Evolutionary conservation across 257 asterid species (phyloP).

Genomic region (Henckelia pumila): DNA sequence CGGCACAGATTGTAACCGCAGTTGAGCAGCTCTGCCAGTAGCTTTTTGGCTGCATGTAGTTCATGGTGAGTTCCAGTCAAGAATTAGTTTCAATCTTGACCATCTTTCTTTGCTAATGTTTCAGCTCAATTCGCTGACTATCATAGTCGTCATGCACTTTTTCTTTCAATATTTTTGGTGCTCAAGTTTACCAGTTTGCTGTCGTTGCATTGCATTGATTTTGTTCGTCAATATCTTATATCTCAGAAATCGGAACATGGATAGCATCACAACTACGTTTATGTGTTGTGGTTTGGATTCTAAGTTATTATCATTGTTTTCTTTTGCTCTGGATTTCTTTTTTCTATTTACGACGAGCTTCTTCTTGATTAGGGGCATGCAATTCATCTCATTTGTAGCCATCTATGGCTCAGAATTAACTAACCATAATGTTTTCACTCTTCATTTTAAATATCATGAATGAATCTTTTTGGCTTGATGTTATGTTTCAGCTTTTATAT

Average conservation of each 20-base stretch:
- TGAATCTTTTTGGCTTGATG: no score
- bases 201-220: background rate
- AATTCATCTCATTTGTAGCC: no score
- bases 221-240: background rate
- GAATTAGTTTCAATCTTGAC: constrained; percentile 13
- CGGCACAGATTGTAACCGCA: constrained; percentile 50
- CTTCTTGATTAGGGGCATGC: no score
- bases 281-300: background rate
- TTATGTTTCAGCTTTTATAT: no score
- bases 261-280: background rate
- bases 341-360: background rate
- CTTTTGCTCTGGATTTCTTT: no score
- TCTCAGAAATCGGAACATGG: background rate
- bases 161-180: background rate
- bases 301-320: no score
- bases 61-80: constrained; percentile 12
- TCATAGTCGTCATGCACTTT: background rate
- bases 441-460: no score
- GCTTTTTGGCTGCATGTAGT: background rate
- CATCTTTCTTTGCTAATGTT: constrained; percentile 15
- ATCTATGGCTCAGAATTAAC: no score
- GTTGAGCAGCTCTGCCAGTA: constrained; percentile 57
- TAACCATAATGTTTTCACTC: no score
- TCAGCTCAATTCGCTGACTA: constrained; percentile 10
- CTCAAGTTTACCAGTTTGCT: constrained; percentile 3